Percentiles rank a stretch among this genome's conserved stretches.
Conservation (phyloP, 192 early-diverging fungal species). For the Backusella liffmaniae region DNA sequence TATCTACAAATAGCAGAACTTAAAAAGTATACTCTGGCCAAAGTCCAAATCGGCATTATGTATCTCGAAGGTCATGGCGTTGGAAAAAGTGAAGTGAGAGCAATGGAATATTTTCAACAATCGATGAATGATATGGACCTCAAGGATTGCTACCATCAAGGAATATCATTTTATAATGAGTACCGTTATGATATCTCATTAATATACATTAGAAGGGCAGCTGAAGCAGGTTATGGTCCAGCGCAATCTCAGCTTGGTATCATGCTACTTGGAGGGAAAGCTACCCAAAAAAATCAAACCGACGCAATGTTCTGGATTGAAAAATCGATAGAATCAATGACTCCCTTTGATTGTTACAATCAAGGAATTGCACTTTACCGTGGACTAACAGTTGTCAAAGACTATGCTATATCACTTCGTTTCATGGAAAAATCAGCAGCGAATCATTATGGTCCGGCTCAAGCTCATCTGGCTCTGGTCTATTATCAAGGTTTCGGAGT, state of each 20-base stretch:
- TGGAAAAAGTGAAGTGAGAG: background rate
- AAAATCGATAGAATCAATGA: background rate
- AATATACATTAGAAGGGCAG: background rate
- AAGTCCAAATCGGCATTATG: background rate
- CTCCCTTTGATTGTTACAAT: background rate
- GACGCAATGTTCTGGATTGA: background rate
- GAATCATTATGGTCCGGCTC: background rate
- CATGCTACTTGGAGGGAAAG: background rate
- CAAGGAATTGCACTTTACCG: background rate
- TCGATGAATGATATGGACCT: background rate
- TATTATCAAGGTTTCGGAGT: background rate
- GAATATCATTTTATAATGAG: background rate
- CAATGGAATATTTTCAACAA: background rate
- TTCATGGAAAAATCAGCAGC: background rate
- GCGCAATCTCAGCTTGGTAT: background rate
- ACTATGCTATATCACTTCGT: background rate
- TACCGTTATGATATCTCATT: background rate
- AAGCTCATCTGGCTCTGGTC: background rate
- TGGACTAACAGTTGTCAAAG: background rate
- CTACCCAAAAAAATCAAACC: background rate
- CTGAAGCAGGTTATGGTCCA: background rate
- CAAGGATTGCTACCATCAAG: background rate
- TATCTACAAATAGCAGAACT: background rate
- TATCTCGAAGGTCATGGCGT: background rate
- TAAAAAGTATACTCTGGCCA: background rate